Base-by-base conservation (phyloP, 2,329 filamentous ascomycete genomes). In the Pseudocercospora ulei region DNA sequence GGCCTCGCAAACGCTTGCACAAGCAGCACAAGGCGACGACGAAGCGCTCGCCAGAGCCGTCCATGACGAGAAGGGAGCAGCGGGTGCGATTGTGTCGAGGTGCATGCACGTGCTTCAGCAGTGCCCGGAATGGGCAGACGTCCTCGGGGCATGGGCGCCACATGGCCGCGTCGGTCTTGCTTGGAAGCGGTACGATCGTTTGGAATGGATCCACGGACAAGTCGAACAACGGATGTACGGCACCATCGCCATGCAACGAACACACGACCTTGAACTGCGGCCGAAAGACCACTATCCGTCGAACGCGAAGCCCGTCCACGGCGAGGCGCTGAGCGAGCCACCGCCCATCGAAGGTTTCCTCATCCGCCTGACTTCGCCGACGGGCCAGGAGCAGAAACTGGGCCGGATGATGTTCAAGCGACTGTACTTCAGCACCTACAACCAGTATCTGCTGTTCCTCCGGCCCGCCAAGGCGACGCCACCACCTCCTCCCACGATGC, bases 141-240 rank as follows among this genome's bases (percentile, higher is more conserved):
- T 80, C 2, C 53, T 80, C 7, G 65, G 71, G 22, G 56, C 64
- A n/a, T 80, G 77, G 77, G 64, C 67, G 3, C 67, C 67, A 35
- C 62, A 68, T 13, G 69, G 73, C 42, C 70, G 70, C 16, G 73
- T 80, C 55, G 77, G 77, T 2, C 65, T 81, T 31, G 76, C 75
- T 3, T 81, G 77, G 77, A 78, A 76, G 57, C 67, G 77, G 29
- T 81, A 80, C 52, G 77, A 81, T 51, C 68, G 77, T 14, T 62
- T 81, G 9, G 77, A 81, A 58, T 81, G 77, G 77, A 65, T 81
- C 3, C 69, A 78, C 56, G 77, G 77, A 9, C 64, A 65, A 7
- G 76, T 78, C 37, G 77, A 81, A 54, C 69, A 75, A 48, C 74
- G 72, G 44, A 81, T 81, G 76, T 79, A 79, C 47, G 77, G 77